phyloP scores from a whole-genome alignment of 345 rosid species.

The Melastoma malabathricum region DNA sequence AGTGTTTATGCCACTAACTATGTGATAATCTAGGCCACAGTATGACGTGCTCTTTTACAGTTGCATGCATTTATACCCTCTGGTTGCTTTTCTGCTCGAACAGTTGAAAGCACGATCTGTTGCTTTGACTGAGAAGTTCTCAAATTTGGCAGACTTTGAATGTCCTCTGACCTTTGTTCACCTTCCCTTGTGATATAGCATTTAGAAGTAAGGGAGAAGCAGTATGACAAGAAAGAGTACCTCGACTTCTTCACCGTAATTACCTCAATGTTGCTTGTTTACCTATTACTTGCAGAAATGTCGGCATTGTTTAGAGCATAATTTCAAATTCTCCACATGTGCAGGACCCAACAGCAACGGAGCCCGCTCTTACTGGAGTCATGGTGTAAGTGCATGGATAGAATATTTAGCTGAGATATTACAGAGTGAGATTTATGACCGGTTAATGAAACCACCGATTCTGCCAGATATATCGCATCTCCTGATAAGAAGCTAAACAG shows the following conservation, averaged over 20 bases:
- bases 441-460: neutral
- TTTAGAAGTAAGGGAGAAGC: conserved; percentile 85
- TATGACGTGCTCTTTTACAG: no score
- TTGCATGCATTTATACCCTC: no score
- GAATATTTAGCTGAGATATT: no score
- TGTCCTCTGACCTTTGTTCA: neutral
- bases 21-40: no score
- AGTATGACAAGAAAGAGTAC: conserved; percentile 72
- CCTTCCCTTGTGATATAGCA: conserved; percentile 24
- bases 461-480: conserved; percentile 67
- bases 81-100: no score
- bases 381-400: conserved; percentile 50
- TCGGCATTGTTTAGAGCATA: no score
- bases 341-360: conserved; percentile 48
- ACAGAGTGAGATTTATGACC: no score
- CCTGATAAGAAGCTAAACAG: conserved; percentile 52
- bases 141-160: no score
- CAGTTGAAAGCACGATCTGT: no score
- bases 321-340: conserved; percentile 4
- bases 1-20: no score
- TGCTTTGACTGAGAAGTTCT: no score
- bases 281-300: neutral
- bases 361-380: conserved; percentile 65
- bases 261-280: neutral
- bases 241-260: conserved; percentile 75